Evolutionary conservation across 1,284 basidiomycete genomes (phyloP).

Genomic region (Heterobasidion parviporum): DNA sequence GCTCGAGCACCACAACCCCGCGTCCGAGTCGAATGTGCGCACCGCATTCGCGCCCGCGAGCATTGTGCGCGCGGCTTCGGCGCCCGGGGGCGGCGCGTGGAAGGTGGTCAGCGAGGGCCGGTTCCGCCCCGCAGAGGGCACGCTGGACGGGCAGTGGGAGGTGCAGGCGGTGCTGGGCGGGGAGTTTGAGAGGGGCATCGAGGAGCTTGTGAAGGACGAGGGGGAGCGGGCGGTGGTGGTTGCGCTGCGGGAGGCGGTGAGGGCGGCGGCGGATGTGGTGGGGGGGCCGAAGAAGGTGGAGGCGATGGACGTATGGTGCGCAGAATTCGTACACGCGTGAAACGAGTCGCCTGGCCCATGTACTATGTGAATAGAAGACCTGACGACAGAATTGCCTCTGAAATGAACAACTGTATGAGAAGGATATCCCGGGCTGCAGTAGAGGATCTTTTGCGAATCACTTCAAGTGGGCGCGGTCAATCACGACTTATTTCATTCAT

Average conservation of each 20-base stretch:
- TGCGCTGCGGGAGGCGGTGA: slow-evolving; percentile 20
- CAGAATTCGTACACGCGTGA: neutral
- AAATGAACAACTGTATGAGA: no score
- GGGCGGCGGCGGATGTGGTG: slow-evolving; percentile 8
- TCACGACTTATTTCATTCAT: no score
- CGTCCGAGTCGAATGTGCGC: slow-evolving; percentile 26
- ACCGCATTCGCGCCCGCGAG: slow-evolving; percentile 27
- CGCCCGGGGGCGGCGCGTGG: slow-evolving; percentile 16
- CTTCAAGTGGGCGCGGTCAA: no score
- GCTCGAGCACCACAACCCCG: slow-evolving; percentile 26
- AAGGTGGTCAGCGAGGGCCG: slow-evolving; percentile 16
- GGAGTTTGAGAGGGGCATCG: slow-evolving; percentile 15
- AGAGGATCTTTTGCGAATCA: no score
- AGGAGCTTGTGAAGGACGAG: slow-evolving; percentile 16
- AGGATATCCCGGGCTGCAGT: no score
- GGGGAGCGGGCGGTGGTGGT: slow-evolving; percentile 20
- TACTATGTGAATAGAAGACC: no score
- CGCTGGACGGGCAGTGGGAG: slow-evolving; percentile 32
- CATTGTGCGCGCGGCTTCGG: slow-evolving; percentile 22
- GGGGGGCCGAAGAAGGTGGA: slow-evolving; percentile 13
- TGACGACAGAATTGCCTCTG: no score
- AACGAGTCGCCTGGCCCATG: no score
- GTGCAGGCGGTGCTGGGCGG: slow-evolving; percentile 15
- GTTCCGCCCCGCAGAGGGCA: slow-evolving; percentile 18
- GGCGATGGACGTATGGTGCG: slow-evolving; percentile 21